Percentiles rank a stretch among this genome's conserved stretches.
phyloP scores from a whole-genome alignment of 1,284 basidiomycete species.

The Xanthoconium separans region DNA sequence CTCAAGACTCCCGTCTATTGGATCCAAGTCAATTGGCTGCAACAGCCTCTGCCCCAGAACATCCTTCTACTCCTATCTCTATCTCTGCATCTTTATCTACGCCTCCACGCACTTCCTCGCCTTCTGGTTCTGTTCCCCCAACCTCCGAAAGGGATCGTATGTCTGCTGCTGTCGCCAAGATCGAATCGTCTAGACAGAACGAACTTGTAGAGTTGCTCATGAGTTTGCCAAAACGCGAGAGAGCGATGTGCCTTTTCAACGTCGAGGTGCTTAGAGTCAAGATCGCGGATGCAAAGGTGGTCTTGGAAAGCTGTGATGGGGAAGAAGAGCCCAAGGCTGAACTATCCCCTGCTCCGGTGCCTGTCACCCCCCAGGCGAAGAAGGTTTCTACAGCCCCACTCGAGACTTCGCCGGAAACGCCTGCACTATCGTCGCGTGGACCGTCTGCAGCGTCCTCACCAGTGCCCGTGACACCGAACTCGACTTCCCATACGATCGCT shows the following conservation, averaged over 20 bases:
- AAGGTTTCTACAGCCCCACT: slow-evolving; percentile 42
- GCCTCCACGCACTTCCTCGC: slow-evolving; percentile 77
- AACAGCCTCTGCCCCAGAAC: slow-evolving; percentile 79
- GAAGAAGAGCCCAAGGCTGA: slow-evolving; percentile 43
- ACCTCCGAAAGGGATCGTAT: slow-evolving; percentile 76
- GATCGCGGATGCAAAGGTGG: slow-evolving; percentile 78
- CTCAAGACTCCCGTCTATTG: slow-evolving; percentile 62
- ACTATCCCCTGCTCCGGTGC: slow-evolving; percentile 26
- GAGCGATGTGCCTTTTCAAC: slow-evolving; percentile 89
- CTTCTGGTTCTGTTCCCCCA: slow-evolving; percentile 70
- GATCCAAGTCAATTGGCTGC: slow-evolving; percentile 61
- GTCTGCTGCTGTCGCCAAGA: slow-evolving; percentile 59
- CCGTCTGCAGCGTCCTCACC: slow-evolving; percentile 71
- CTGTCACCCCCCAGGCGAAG: slow-evolving; percentile 62
- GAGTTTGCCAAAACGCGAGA: slow-evolving; percentile 83
- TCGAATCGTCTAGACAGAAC: slow-evolving; percentile 53
- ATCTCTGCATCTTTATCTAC: slow-evolving; percentile 69
- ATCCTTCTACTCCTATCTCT: slow-evolving; percentile 79
- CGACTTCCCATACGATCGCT: slow-evolving; percentile 49
- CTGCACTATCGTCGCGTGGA: slow-evolving; percentile 69
- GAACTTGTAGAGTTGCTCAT: slow-evolving; percentile 80
- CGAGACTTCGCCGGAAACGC: slow-evolving; percentile 63
- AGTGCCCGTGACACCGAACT: slow-evolving; percentile 50
- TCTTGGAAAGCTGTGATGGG: slow-evolving; percentile 69
- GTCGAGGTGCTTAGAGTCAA: slow-evolving; percentile 76